Conservation (phyloP, 1,284 basidiomycete species). For the Waitea zeae region DNA sequence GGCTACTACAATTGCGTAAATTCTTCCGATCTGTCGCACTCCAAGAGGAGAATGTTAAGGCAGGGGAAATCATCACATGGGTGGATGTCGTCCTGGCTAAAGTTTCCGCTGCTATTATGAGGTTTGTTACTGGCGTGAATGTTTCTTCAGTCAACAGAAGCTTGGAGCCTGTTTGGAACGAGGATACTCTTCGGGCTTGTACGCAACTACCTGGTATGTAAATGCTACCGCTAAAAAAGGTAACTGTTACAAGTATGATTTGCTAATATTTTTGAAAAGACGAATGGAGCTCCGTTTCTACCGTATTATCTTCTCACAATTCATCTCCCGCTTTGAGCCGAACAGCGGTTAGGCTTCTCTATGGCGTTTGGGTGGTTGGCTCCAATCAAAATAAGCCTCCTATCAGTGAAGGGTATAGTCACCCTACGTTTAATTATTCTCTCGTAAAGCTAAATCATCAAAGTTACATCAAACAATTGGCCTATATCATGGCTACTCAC, state of each 20-base stretch:
- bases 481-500: too few relatives aligned
- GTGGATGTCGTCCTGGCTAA: conserved; percentile 41
- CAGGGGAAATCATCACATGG: conserved; percentile 33
- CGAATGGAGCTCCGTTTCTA: conserved; percentile 27
- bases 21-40: conserved; percentile 25
- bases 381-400: too few relatives aligned
- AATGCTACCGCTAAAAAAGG: too few relatives aligned
- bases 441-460: too few relatives aligned
- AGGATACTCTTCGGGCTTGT: conserved; percentile 34
- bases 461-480: too few relatives aligned
- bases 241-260: neutral
- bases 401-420: too few relatives aligned
- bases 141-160: conserved; percentile 9
- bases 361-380: too few relatives aligned
- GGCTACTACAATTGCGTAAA: conserved; percentile 32
- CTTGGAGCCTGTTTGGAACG: conserved; percentile 23
- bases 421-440: too few relatives aligned
- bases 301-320: conserved; percentile 23
- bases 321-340: conserved; percentile 43
- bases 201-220: conserved; percentile 47
- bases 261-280: conserved; percentile 19
- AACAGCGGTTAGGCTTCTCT: conserved; percentile 31
- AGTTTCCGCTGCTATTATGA: conserved; percentile 23
- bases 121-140: conserved; percentile 17
- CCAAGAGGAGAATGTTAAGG: neutral